A percentile compares a stretch with the other conserved stretches of the same genome.
Conservation (phyloP, 2,329 filamentous ascomycete species). For the Paraphaeosphaeria sporulosa region DNA sequence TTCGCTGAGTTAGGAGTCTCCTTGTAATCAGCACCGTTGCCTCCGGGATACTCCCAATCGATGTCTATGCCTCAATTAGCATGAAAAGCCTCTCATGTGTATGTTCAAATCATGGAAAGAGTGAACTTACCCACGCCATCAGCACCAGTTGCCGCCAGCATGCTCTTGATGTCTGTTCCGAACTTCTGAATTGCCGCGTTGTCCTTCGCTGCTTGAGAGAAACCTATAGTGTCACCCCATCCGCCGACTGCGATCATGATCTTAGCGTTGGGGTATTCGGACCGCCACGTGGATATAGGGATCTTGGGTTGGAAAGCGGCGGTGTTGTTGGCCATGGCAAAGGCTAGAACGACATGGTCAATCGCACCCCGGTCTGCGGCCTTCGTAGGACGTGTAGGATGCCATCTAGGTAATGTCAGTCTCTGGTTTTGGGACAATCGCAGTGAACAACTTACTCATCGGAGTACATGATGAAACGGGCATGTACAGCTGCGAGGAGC, state of each 20-base stretch:
- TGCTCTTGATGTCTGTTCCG: constrained; percentile 68
- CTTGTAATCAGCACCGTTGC: constrained; percentile 75
- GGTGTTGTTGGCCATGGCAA: constrained; percentile 51
- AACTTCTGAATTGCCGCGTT: constrained; percentile 63
- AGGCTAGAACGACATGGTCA: constrained; percentile 46
- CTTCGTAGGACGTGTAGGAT: constrained; percentile 38
- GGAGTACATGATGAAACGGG: constrained; percentile 42
- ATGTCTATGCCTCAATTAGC: constrained; percentile 57
- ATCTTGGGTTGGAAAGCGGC: constrained; percentile 62
- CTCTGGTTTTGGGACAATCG: background rate
- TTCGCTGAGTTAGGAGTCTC: constrained; percentile 66
- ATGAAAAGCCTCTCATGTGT: background rate
- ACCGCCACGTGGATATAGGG: constrained; percentile 59
- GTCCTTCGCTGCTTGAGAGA: constrained; percentile 63
- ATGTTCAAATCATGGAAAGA: constrained; percentile 2
- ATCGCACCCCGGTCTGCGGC: constrained; percentile 42
- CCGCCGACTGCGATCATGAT: constrained; percentile 76
- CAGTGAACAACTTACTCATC: constrained; percentile 38
- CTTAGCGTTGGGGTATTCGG: constrained; percentile 65
- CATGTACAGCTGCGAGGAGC: constrained; percentile 23
- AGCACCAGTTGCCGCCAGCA: constrained; percentile 68
- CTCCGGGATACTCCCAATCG: constrained; percentile 71
- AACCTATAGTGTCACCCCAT: constrained; percentile 74
- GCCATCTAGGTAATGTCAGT: constrained; percentile 35
- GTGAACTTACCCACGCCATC: constrained; percentile 66